A percentile compares a stretch with the other conserved stretches of the same genome.
Evolutionary conservation across 768 basidiomycete genomes (phyloP).

Genomic region (Collybiopsis confluens): DNA sequence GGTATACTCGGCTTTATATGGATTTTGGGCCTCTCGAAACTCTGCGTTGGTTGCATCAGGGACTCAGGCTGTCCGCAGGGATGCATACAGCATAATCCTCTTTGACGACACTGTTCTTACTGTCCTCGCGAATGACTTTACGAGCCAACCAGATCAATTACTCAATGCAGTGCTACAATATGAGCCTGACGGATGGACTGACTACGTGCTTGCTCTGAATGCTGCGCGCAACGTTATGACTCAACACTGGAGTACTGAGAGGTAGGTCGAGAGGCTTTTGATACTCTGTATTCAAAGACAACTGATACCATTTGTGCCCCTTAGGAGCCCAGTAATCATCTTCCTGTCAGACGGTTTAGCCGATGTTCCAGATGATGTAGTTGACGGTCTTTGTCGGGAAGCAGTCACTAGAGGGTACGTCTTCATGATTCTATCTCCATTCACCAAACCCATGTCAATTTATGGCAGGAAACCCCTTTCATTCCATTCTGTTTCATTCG

Average conservation of each 20-base stretch:
- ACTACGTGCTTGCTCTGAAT: conserved; percentile 37
- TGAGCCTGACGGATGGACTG: conserved; percentile 31
- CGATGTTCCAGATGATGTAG: conserved; percentile 34
- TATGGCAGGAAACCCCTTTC: conserved; percentile 48
- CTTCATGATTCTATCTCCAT: background rate
- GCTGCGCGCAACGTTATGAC: conserved; percentile 35
- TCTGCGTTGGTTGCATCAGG: conserved; percentile 24
- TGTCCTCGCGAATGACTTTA: conserved; percentile 41
- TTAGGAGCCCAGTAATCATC: conserved; percentile 46
- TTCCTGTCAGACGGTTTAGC: conserved; percentile 60
- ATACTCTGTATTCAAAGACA: background rate
- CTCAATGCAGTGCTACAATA: conserved; percentile 32
- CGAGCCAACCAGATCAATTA: conserved; percentile 39
- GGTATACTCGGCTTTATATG: conserved; percentile 50
- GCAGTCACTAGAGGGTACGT: conserved; percentile 42
- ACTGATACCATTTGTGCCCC: no score
- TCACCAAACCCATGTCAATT: background rate
- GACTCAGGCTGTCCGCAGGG: conserved; percentile 29
- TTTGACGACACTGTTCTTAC: conserved; percentile 27
- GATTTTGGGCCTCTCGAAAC: conserved; percentile 53
- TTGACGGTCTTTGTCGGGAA: conserved; percentile 37
- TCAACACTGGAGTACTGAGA: conserved; percentile 45
- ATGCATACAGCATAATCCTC: conserved; percentile 53
- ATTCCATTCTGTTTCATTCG: conserved; percentile 57
- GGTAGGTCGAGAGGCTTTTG: conserved; percentile 31